Base-by-base conservation (phyloP, 2,329 filamentous ascomycete species). In the Pseudopithomyces chartarum region DNA sequence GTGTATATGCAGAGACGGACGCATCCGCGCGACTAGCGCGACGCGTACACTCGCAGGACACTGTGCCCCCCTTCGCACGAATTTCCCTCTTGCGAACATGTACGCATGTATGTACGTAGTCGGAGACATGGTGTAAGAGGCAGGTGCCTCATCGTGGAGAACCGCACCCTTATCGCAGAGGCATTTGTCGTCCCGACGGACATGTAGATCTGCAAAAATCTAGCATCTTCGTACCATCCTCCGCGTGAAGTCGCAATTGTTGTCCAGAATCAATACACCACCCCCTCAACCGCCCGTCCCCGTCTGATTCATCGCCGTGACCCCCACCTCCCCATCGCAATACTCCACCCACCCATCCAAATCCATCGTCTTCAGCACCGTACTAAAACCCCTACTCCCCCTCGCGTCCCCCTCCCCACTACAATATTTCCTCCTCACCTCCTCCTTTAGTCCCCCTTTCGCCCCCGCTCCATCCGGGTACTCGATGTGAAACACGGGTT, bases 401-500 rank as follows among this genome's bases (percentile, higher is more conserved):
- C 69, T 61, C 5, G 79, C 80, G 13, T 63, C 58, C 1, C 62
- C 69, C 1, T 36, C 40, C 8, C 52, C 48, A 1, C 76, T 73
- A 67, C 86, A 89, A 57, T 61, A 79, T 69, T 59, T 75, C 60
- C 19, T 60, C 33, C 65, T 54, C 3, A 55, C 54, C 26, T 69
- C 57, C 51, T 75, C 75, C 58, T 75, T 73, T 7, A 70, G 71
- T 8, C 73, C 67, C 6, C 72, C 72, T 8, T 55, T 17, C 1
- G 55, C 23, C 2, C 69, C 69, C 7, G 80, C 81, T 8, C 78
- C 80, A 42, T 82, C 78, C 2, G 86, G 86, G 66, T 91, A 91
- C 76, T 91, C 89, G 60, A 91, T 89, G 68, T 90, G 85, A 70
- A 90, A 90, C 32, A 91, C 88, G 1, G 88, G 87, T 72, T 90